Conservation (phyloP, 2,329 filamentous ascomycete species). For the Drechslera avenae region DNA sequence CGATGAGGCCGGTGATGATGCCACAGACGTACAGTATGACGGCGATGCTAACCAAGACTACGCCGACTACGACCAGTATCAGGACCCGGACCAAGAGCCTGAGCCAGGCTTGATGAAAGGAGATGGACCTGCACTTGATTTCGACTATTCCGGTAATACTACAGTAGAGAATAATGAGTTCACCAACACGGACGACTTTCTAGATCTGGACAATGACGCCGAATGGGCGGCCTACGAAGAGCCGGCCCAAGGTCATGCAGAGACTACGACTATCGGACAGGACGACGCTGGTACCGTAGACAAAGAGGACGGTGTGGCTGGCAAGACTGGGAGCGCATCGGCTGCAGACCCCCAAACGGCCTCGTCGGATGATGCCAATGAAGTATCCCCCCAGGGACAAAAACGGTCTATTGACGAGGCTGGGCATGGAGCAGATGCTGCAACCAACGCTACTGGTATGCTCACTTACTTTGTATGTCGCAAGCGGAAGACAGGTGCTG, state of each 20-base stretch:
- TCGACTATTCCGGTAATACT: no score
- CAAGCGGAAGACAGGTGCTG: slow-evolving; percentile 13
- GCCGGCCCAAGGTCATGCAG: slow-evolving; percentile 10
- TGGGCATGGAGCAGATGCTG: slow-evolving; percentile 33
- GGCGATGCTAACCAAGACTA: slow-evolving; percentile 35
- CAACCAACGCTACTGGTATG: slow-evolving; percentile 38
- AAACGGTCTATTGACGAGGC: slow-evolving; percentile 44
- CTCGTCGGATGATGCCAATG: slow-evolving; percentile 30
- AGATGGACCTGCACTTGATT: background rate
- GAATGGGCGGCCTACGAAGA: slow-evolving; percentile 28
- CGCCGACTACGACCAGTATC: slow-evolving; percentile 23
- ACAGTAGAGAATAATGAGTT: no score
- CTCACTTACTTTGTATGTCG: background rate
- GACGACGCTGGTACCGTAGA: slow-evolving; percentile 22
- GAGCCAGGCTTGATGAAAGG: background rate
- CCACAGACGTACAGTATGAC: slow-evolving; percentile 18
- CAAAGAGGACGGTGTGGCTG: slow-evolving; percentile 32
- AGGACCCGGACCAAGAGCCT: no score
- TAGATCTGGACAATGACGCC: slow-evolving; percentile 26
- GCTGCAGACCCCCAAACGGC: slow-evolving; percentile 33
- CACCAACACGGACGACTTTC: slow-evolving; percentile 6
- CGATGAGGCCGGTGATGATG: slow-evolving; percentile 19
- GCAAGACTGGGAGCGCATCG: slow-evolving; percentile 31
- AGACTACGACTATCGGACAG: slow-evolving; percentile 12
- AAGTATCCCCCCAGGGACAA: slow-evolving; percentile 37